Evolutionary conservation across 2,329 filamentous ascomycete species (phyloP).

Genomic region (Bipolaris sorokiniana): DNA sequence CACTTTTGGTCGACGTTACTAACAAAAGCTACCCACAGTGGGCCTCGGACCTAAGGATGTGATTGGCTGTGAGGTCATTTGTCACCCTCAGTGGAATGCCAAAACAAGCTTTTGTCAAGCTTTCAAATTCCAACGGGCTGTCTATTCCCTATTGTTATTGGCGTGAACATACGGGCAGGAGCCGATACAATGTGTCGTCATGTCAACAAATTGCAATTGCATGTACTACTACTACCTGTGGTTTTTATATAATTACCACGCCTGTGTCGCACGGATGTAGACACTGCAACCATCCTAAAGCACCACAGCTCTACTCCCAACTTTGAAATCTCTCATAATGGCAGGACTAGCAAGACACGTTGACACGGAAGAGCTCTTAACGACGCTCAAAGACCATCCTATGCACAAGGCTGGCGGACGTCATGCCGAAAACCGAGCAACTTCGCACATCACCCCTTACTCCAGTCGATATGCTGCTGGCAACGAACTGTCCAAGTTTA

Average conservation of each 20-base stretch:
- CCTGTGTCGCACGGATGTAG: neutral
- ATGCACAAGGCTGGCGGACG: constrained; percentile 47
- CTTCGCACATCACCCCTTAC: constrained; percentile 63
- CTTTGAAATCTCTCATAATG: constrained; percentile 44
- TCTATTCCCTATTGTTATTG: neutral
- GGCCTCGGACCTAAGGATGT: neutral
- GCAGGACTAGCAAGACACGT: constrained; percentile 58
- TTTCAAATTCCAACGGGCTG: neutral
- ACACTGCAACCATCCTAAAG: neutral
- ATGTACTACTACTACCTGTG: constrained; percentile 1
- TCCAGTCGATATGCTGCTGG: constrained; percentile 62
- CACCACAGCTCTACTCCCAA: neutral
- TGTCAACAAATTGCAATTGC: constrained; percentile 5
- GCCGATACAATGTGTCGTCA: constrained; percentile 22
- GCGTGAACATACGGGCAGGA: neutral
- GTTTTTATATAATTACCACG: neutral
- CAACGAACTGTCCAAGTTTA: constrained; percentile 65
- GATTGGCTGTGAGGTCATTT: constrained; percentile 1
- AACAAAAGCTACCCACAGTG: neutral
- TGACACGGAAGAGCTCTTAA: constrained; percentile 61
- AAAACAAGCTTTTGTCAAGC: constrained; percentile 37
- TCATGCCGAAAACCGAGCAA: constrained; percentile 44
- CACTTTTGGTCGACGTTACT: neutral
- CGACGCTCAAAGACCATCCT: constrained; percentile 57
- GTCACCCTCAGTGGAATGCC: neutral